These are phyloP conservation scores for Debaryomyces robertsiae DNA, from an alignment of 1,139 yeast genomes.

Conservation along the genomic window DNA sequence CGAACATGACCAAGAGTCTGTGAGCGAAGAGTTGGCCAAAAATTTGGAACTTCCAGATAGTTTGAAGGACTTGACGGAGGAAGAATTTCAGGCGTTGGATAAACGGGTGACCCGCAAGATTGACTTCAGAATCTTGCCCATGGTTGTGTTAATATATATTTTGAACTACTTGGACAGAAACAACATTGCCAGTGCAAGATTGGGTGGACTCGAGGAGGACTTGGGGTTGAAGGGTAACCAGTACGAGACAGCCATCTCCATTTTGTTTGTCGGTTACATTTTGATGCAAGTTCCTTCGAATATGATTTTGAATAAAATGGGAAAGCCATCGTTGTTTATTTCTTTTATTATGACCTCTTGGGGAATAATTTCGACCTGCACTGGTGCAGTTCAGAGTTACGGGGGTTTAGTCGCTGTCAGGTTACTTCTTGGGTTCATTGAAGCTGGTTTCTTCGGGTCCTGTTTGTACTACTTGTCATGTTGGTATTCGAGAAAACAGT, in stretches of 20 bases:
- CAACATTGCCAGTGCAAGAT: constrained; percentile 62
- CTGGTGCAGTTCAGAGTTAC: constrained; percentile 31
- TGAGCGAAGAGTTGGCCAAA: constrained; percentile 11
- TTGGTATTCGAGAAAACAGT: constrained; percentile 52
- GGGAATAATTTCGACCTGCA: constrained; percentile 55
- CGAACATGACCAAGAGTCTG: constrained; percentile 4
- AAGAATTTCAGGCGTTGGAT: constrained; percentile 42
- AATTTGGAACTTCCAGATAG: constrained; percentile 33
- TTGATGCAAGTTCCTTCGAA: constrained; percentile 60
- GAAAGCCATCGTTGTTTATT: constrained; percentile 53
- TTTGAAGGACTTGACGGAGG: constrained; percentile 33
- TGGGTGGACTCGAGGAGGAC: constrained; percentile 58
- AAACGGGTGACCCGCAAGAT: constrained; percentile 44
- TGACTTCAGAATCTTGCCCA: constrained; percentile 57
- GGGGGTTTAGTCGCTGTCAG: constrained; percentile 40
- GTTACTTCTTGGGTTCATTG: constrained; percentile 56
- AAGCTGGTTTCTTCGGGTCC: constrained; percentile 62
- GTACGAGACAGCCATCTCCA: constrained; percentile 57
- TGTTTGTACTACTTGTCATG: constrained; percentile 49
- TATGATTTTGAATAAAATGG: constrained; percentile 50
- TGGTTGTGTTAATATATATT: constrained; percentile 54
- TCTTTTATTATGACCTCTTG: constrained; percentile 52
- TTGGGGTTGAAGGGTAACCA: constrained; percentile 49
- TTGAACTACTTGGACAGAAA: constrained; percentile 60
- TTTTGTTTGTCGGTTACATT: constrained; percentile 64